Evolutionary conservation across 2,329 filamentous ascomycete species (phyloP).

Genomic region (Alternaria viburni): DNA sequence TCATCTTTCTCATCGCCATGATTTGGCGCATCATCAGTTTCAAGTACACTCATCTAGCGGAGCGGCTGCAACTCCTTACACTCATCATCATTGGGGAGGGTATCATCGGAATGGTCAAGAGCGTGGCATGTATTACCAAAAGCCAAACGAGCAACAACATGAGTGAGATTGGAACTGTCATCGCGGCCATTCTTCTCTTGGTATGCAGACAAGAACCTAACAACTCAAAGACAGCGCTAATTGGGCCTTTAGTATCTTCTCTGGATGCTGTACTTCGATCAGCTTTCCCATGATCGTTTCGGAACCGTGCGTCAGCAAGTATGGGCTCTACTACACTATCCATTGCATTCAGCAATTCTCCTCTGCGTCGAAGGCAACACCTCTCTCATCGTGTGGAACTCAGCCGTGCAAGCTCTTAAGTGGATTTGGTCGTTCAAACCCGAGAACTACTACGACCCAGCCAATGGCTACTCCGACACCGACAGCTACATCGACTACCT

Average conservation of each 20-base stretch:
- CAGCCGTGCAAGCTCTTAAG: conserved; percentile 28
- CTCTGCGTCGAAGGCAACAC: conserved; percentile 63
- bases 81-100: conserved; percentile 69
- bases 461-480: conserved; percentile 17
- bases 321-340: conserved; percentile 63
- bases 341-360: conserved; percentile 66
- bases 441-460: conserved; percentile 18
- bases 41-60: conserved; percentile 64
- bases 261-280: conserved; percentile 66
- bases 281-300: conserved; percentile 55
- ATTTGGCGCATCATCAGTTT: conserved; percentile 62
- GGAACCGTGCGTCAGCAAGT: conserved; percentile 62
- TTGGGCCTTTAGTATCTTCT: conserved; percentile 51
- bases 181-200: conserved; percentile 24
- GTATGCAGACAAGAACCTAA: conserved; percentile 1
- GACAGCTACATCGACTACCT: conserved; percentile 16
- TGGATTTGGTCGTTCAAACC: conserved; percentile 28
- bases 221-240: too few species aligned
- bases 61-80: conserved; percentile 65
- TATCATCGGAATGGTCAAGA: conserved; percentile 61
- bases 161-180: conserved; percentile 27
- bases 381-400: conserved; percentile 32
- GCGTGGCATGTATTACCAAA: conserved; percentile 31
- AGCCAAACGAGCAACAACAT: conserved; percentile 24
- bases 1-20: conserved; percentile 31